Percentiles rank a stretch among this genome's conserved stretches.
phyloP scores from a whole-genome alignment of 1,284 basidiomycete species.

The Marasmius fiardii region DNA sequence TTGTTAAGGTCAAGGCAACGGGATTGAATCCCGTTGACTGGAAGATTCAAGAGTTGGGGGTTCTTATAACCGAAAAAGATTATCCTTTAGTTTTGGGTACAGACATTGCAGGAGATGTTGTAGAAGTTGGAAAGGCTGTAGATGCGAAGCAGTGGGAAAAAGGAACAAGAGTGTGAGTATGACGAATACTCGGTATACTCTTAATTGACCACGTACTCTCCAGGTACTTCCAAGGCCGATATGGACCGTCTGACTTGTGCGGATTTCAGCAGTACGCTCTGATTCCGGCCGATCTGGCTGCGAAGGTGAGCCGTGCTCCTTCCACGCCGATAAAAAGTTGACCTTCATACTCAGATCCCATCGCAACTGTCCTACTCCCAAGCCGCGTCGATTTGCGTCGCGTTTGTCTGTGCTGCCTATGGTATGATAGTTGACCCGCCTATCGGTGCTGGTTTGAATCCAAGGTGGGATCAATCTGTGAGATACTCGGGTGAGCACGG shows the following conservation, averaged over 20 bases:
- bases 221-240: conserved; percentile 7
- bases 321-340: background rate
- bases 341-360: conserved; percentile 3
- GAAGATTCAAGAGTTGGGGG: conserved; percentile 31
- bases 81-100: conserved; percentile 38
- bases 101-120: conserved; percentile 45
- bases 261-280: conserved; percentile 9
- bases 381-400: conserved; percentile 5
- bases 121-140: conserved; percentile 34
- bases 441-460: conserved; percentile 8
- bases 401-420: conserved; percentile 4
- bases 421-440: conserved; percentile 1
- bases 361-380: conserved; percentile 1
- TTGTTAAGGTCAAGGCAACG: conserved; percentile 36
- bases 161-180: conserved; percentile 11
- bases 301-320: background rate
- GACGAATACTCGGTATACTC: background rate
- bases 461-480: conserved; percentile 5
- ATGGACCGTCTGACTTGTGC: background rate
- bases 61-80: conserved; percentile 11
- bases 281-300: conserved; percentile 4
- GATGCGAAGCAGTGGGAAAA: conserved; percentile 7
- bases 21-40: conserved; percentile 42
- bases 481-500: conserved; percentile 3
- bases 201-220: background rate